phyloP scores from a whole-genome alignment of 176 grass and related monocot genomes.

The Eragrostis curvula region DNA sequence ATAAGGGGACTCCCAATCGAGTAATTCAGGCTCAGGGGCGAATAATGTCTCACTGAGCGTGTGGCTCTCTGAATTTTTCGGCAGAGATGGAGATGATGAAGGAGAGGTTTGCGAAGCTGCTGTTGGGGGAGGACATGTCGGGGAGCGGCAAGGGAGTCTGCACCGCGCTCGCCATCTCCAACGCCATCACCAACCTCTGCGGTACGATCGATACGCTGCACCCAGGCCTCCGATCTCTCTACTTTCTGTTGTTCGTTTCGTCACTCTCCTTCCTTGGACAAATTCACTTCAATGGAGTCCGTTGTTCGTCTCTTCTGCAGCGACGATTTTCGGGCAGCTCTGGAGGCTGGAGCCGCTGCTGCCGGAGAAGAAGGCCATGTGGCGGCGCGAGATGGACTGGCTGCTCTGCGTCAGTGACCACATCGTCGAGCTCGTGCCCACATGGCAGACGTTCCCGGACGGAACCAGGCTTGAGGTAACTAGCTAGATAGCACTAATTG shows the following conservation, averaged over 20 bases:
- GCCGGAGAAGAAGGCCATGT: constrained; percentile 93
- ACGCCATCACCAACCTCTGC: constrained; percentile 97
- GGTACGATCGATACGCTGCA: constrained; percentile 40
- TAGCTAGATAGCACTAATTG: neutral
- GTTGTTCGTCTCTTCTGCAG: constrained; percentile 15
- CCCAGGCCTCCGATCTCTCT: too few relatives aligned
- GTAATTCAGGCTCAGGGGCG: neutral
- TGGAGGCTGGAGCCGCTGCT: constrained; percentile 90
- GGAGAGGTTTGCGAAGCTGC: constrained; percentile 89
- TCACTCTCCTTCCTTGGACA: neutral
- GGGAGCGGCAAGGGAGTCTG: constrained; percentile 94
- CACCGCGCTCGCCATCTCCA: constrained; percentile 94
- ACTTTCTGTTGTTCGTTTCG: too few relatives aligned
- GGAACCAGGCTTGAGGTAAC: constrained; percentile 85
- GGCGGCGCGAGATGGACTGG: constrained; percentile 92
- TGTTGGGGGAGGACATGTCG: constrained; percentile 99
- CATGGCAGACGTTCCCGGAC: constrained; percentile 92
- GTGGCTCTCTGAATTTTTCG: neutral
- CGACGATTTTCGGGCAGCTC: constrained; percentile 88
- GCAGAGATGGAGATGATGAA: constrained; percentile 96
- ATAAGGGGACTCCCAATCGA: too few relatives aligned
- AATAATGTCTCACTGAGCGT: too few relatives aligned
- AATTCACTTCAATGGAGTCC: neutral
- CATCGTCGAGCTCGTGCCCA: constrained; percentile 83
- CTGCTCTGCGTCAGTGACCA: constrained; percentile 95